Base-by-base conservation (phyloP, 2,329 filamentous ascomycete genomes). In the Aspergillus sp. region DNA sequence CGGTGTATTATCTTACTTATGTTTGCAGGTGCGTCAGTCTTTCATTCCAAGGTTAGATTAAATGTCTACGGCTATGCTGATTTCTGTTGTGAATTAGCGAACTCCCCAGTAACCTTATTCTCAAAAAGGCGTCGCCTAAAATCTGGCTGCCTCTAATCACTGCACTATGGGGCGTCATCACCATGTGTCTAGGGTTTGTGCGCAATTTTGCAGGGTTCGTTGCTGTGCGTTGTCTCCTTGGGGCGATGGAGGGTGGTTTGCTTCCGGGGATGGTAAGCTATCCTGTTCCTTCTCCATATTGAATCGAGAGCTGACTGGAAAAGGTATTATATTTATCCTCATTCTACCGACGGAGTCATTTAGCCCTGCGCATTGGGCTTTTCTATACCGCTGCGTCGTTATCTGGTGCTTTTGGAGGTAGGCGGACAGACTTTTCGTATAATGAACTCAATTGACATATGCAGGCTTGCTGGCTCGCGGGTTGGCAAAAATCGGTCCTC, bases 351-450 rank as follows among this genome's bases (percentile, higher is more conserved):
- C 70, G 80, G 19, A 69, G 73, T 1, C 80, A 84, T 52, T 68
- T 84, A 51, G 79, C 80, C 0, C 62, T 83, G 34, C 72, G 82
- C 4, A 82, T 86, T 43, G 82, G 81, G 29, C 67, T 85, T 4
- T 85, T 86, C 57, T 86, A 84, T 59, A 83, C 80, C 0, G 80
- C 81, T 1, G 80, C 81, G 0, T 82, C 80, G 1, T 64, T 85
- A 4, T 82, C 79, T 0, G 80, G 81, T 2, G 80, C 80, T 1
- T 84, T 83, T 57, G 80, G 80, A 29, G 81, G 76, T 66, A 56
- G 39, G 49, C 35, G 1, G 19, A 12, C 9, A 19, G 19, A 19
- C 19, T 19, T 19, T 19, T 19, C 19, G 19, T 19, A 19, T 19
- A 19, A 19, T 19, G 19, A 19, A 19, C 19, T 3, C 9, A 39